Evolutionary conservation across 75 land plant species (phyloP), one percentile per base, ranked within the genome.

Genomic region (Picea glauca): DNA sequence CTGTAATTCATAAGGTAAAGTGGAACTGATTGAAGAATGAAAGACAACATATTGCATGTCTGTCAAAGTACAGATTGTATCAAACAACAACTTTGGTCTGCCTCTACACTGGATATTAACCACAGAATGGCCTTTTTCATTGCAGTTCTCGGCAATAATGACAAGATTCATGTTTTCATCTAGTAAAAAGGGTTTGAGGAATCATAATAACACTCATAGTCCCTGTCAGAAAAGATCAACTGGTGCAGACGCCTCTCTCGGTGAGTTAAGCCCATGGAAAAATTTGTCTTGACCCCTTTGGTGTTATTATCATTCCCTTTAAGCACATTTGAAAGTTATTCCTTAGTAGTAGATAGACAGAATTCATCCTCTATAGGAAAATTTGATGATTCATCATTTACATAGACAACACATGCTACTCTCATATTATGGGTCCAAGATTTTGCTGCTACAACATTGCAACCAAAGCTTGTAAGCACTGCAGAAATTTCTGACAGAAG

Each of bases 1-100:
- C 90, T 92, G 97, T 85, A 84, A 84, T 43, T 94, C 94, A 50
- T 90, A 90, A 46, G 86, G 83, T 4, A 85, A 86, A 20, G 83
- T 84, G 40, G 94, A 79, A 80, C 86, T 90, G 20, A 91, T 82
- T 66, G 83, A 89, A 2, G 88, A 96, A 84, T 96, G 99, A 80
- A 90, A 91, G 20, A 96, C 90, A 62, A 93, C 99, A 87, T 96
- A 93, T 21, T 90, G 82, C 99, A 96, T 96, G 79, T 96, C 99
- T 14, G 96, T 96, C 81, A 96, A 79, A 14, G 96, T 96, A 79
- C 93, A 96, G 35, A 96, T 87, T 2, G 89, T 93, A 74, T 93
- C 99, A 78, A 93, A 96, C 20, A 96, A 81, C 58, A 96, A 90
- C 81, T 96, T 96, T 3, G 96, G 93, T 50, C 99, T 81, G 83